Base-by-base conservation (phyloP, 1,284 basidiomycete genomes). In the Ustilago trichophora region DNA sequence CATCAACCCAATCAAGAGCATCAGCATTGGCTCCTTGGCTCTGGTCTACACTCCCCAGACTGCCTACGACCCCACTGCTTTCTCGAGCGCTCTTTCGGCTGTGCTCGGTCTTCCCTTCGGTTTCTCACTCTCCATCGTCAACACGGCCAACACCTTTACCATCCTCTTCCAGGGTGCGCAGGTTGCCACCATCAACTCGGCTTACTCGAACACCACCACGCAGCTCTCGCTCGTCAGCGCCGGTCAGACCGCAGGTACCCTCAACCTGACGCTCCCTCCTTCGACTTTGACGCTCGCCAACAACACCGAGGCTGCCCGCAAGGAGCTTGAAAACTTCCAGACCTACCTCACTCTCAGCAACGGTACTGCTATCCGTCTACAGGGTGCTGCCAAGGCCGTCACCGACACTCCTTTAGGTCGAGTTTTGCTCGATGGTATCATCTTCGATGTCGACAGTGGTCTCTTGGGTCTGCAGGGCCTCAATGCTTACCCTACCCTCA, bases 41-140 rank as follows among this genome's bases (percentile, higher is more conserved):
- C 84, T 91, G 24, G 80, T 81, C 6, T 91, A 90, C 80, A 84
- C 84, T 7, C 78, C 84, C 52, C 78, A 83, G n/a, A 81, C 82
- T 2, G 85, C 89, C 29, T 91, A 88, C 87, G 81, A 83, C 18
- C 90, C 90, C 0, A 80, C 81, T 25, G 83, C 86, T 7, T 84
- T 86, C 55, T 89, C 88, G 68, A 84, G 85, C 64, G 84, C 85
- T 9, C 85, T 91, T 19, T 84, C 85, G 26, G 90, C 89, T 12
- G 80, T 80, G 29, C 83, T 91, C 65, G 88, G 85, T 56, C 82
- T 91, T 48, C 90, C 90, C 25, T 91, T 91, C 70, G 90, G 90
- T n/a, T 91, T 91, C 82, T 83, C 83, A 22, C 47, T 91, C 12
- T 82, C 84, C n/a, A 87, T 91, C 48, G 85, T 85, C 25, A 80